Base-by-base conservation (phyloP, 257 asterid genomes). In the Phtheirospermum japonicum region DNA sequence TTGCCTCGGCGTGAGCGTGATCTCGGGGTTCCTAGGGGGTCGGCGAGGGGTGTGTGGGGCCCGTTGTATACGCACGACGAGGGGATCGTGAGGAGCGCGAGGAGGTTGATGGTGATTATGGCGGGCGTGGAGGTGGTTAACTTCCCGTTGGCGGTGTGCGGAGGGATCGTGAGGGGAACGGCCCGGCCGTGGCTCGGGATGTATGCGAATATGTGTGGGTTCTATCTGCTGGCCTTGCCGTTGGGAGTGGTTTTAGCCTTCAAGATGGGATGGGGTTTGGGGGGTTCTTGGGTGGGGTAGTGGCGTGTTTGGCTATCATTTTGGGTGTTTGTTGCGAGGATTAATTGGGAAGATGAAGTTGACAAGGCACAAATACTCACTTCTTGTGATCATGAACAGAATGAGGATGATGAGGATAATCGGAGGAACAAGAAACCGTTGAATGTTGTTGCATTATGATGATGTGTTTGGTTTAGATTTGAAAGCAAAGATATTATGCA, bases 151-250 rank as follows among this genome's bases (percentile, higher is more conserved):
- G 79, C 79, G n/a, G 99, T 89, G 56, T 83, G 94, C 10, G 97
- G 96, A 0, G 99, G 96, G 46, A 80, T 93, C 2, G 89, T 87
- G 64, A 71, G 97, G 59, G 97, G 99, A 4, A 93, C 96, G 59
- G 97, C 92, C 0, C 31, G 86, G 64, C 97, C 96, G 13, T 78
- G 87, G 83, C 61, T 89, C 6, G 95, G 87, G 9, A 83, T 71
- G 72, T 89, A 85, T 51, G 96, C 97, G 4, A 87, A 82, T 50
- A 46, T 89, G 9, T 71, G 78, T 2, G 97, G 97, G 6, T 89
- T 87, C 39, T 93, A 93, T 57, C 7, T 87, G 56, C 6, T 89
- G 59, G 95, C 90, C 0, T 61, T 93, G 73, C 99, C 99, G 0
- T n/a, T 81, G 32, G 92, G 82, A 0, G 85, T 72, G 50, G 63